Evolutionary conservation across 2,329 filamentous ascomycete genomes (phyloP).

Genomic region (Colletotrichum sp.): DNA sequence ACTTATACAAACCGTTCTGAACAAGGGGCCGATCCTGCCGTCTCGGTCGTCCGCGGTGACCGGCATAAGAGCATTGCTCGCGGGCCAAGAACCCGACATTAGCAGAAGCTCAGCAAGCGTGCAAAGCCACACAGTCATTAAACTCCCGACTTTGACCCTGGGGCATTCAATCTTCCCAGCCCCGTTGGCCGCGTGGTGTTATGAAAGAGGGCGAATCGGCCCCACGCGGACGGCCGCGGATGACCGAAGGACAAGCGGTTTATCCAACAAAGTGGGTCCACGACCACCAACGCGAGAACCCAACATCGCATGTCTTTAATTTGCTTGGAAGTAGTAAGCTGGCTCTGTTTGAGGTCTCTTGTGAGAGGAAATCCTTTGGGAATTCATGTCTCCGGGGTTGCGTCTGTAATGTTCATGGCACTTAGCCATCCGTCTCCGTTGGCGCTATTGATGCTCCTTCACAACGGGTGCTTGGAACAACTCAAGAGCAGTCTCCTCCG

Average conservation of each 20-base stretch:
- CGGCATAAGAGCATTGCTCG: neutral
- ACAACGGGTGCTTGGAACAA: neutral
- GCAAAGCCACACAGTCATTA: neutral
- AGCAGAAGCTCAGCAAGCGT: neutral
- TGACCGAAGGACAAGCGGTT: neutral
- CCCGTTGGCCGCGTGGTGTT: neutral
- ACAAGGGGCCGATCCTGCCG: neutral
- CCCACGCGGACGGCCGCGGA: conserved; percentile 5
- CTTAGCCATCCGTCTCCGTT: neutral
- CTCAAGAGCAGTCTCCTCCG: neutral
- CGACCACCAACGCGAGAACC: neutral
- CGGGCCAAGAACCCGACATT: neutral
- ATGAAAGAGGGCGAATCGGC: neutral
- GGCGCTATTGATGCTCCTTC: neutral
- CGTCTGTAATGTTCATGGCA: neutral
- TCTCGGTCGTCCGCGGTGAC: neutral
- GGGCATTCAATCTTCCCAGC: neutral
- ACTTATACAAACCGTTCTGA: neutral
- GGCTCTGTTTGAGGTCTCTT: no score
- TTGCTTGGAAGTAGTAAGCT: no score
- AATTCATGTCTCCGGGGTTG: neutral
- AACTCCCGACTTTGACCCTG: neutral
- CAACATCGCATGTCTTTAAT: no score
- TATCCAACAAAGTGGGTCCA: neutral
- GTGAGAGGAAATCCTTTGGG: neutral